A percentile compares a stretch with the other conserved stretches of the same genome.
Conservation (phyloP, 495 filamentous ascomycete genomes). For the Podospora pseudopauciseta region DNA sequence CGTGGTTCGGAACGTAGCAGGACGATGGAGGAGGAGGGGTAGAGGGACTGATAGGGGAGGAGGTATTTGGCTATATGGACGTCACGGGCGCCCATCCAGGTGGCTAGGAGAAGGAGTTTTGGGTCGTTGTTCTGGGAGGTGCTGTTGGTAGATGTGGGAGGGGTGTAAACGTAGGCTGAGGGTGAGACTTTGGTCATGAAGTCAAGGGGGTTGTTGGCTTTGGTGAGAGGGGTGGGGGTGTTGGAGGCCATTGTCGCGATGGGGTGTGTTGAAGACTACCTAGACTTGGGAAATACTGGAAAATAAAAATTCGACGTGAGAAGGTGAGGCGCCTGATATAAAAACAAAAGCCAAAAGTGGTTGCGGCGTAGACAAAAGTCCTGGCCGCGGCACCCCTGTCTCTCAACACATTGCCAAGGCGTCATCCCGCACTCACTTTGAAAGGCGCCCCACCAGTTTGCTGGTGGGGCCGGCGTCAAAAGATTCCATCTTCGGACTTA, state of each 20-base stretch:
- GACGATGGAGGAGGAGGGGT: constrained; percentile 39
- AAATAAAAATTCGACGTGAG: not conserved
- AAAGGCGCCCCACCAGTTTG: too few species aligned
- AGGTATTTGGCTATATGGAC: constrained; percentile 47
- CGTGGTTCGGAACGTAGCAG: constrained; percentile 36
- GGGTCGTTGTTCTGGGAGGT: constrained; percentile 5
- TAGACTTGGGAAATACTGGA: not conserved
- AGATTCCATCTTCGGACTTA: too few species aligned
- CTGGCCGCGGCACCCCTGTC: not conserved
- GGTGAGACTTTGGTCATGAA: constrained; percentile 40
- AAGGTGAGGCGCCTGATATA: not conserved
- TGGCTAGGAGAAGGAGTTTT: constrained; percentile 41
- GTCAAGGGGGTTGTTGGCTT: constrained; percentile 23
- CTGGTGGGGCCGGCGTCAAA: not conserved
- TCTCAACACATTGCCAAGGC: not conserved
- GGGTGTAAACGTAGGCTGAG: constrained; percentile 37
- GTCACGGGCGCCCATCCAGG: constrained; percentile 47
- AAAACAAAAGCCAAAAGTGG: not conserved
- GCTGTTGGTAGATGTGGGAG: constrained; percentile 7
- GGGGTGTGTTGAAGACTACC: too few species aligned
- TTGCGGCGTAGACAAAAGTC: not conserved
- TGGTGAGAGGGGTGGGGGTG: constrained; percentile 1
- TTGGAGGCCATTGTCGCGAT: constrained; percentile 23
- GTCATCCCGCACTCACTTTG: not conserved
- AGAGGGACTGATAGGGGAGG: constrained; percentile 37